Conservation (phyloP, 2,329 filamentous ascomycete genomes). For the Metarhizium brunneum region DNA sequence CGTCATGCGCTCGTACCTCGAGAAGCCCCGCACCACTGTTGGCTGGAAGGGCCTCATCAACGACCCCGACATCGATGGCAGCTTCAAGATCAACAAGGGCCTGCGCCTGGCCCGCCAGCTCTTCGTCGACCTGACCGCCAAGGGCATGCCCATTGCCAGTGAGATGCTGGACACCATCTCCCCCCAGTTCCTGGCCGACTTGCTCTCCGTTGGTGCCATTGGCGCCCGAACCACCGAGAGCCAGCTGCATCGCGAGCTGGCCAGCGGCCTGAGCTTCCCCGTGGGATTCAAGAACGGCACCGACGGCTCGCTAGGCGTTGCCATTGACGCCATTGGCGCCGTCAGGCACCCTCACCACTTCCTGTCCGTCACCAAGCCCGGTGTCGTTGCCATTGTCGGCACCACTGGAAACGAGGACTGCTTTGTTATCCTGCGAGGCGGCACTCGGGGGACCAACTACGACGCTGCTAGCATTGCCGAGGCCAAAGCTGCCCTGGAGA, state of each 20-base stretch:
- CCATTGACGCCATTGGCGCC: conserved; percentile 90
- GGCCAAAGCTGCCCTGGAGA: conserved; percentile 68
- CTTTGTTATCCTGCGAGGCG: conserved; percentile 90
- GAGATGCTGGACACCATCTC: conserved; percentile 99
- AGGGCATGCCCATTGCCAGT: conserved; percentile 91
- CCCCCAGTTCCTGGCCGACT: conserved; percentile 89
- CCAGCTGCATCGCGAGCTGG: conserved; percentile 89
- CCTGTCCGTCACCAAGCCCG: conserved; percentile 93
- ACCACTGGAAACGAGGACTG: conserved; percentile 94
- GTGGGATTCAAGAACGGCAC: conserved; percentile 99
- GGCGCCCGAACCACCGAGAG: conserved; percentile 95
- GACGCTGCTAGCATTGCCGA: conserved; percentile 75
- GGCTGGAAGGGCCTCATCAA: conserved; percentile 99
- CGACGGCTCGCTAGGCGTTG: conserved; percentile 79
- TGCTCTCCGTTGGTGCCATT: conserved; percentile 84
- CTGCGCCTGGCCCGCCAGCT: conserved; percentile 77
- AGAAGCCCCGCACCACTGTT: conserved; percentile 96
- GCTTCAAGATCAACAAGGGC: conserved; percentile 98
- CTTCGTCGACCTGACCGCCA: conserved; percentile 83
- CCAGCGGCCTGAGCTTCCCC: conserved; percentile 89
- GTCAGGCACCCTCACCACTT: conserved; percentile 92
- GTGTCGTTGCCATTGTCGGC: conserved; percentile 87
- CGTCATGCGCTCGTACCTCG: conserved; percentile 95
- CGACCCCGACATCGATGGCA: conserved; percentile 96
- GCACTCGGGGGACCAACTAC: conserved; percentile 90